These are phyloP conservation scores for Magnolia changhungtana DNA, from an alignment of 164 flowering plant species.

Conservation along the genomic window DNA sequence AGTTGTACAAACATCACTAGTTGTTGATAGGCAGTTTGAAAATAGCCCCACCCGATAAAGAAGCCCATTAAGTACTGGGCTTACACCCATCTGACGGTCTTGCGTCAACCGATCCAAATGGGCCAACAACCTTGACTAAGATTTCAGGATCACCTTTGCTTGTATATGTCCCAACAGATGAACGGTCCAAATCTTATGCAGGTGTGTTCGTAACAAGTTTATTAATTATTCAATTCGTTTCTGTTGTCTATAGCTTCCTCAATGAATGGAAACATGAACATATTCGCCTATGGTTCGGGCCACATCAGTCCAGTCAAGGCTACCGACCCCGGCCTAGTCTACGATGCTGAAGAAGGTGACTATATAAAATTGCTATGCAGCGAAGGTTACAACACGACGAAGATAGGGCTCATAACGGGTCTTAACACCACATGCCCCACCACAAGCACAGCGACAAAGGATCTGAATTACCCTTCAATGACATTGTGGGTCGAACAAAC, in stretches of 20 bases:
- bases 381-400: constrained; percentile 34
- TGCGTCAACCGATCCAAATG: too few species aligned
- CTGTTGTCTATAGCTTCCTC: constrained; percentile 31
- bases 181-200: too few species aligned
- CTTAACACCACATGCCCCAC: constrained; percentile 27
- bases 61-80: too few species aligned
- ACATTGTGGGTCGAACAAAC: constrained; percentile 13
- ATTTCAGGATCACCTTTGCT: too few species aligned
- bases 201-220: neutral
- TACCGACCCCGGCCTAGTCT: constrained; percentile 50
- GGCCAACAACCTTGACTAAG: too few species aligned
- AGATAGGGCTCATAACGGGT: constrained; percentile 33
- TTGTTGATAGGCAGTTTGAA: too few species aligned
- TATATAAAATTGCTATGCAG: constrained; percentile 50
- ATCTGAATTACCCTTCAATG: constrained; percentile 63
- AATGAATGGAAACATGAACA: neutral
- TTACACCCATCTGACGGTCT: too few species aligned
- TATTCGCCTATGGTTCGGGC: constrained; percentile 58
- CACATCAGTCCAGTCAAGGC: constrained; percentile 50
- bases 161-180: too few species aligned
- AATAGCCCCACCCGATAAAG: too few species aligned
- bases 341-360: constrained; percentile 45
- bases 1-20: too few species aligned
- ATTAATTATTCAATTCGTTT: neutral
- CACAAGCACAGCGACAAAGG: constrained; percentile 34